phyloP scores from a whole-genome alignment of 1,284 basidiomycete species.

The Malassezia nana region DNA sequence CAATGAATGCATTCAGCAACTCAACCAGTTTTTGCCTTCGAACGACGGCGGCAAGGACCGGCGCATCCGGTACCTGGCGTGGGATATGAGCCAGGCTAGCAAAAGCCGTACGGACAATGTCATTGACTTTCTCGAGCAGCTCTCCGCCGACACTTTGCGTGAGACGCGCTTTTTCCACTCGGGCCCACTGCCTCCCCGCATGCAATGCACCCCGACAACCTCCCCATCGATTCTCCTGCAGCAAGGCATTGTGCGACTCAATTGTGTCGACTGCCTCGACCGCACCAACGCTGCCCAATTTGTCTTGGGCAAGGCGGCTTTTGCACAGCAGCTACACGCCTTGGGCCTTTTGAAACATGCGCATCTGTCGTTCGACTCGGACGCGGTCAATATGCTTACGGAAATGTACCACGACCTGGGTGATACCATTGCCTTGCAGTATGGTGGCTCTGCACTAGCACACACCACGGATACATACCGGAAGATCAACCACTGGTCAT shows the following conservation, averaged over 20 bases:
- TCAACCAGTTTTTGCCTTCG: conserved; percentile 83
- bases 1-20: conserved; percentile 77
- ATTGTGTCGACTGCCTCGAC: conserved; percentile 80
- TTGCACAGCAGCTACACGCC: conserved; percentile 91
- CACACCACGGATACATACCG: conserved; percentile 95
- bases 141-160: conserved; percentile 85
- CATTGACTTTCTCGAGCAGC: conserved; percentile 85
- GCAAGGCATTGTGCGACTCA: conserved; percentile 61
- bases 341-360: conserved; percentile 66
- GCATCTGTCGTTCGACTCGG: conserved; percentile 80
- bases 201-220: not conserved
- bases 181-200: conserved; percentile 43
- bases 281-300: conserved; percentile 92
- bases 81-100: conserved; percentile 64
- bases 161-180: conserved; percentile 86
- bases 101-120: conserved; percentile 84
- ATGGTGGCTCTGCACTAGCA: conserved; percentile 66
- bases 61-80: conserved; percentile 81
- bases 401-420: conserved; percentile 79
- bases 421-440: conserved; percentile 75
- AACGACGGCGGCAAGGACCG: conserved; percentile 53
- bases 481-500: conserved; percentile 86
- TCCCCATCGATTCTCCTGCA: conserved; percentile 61
- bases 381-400: conserved; percentile 91
- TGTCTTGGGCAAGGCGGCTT: conserved; percentile 86